A percentile compares a stretch with the other conserved stretches of the same genome.
Evolutionary conservation across 441 rosid genomes (phyloP).

Genomic region (Lagerstroemia fauriei): DNA sequence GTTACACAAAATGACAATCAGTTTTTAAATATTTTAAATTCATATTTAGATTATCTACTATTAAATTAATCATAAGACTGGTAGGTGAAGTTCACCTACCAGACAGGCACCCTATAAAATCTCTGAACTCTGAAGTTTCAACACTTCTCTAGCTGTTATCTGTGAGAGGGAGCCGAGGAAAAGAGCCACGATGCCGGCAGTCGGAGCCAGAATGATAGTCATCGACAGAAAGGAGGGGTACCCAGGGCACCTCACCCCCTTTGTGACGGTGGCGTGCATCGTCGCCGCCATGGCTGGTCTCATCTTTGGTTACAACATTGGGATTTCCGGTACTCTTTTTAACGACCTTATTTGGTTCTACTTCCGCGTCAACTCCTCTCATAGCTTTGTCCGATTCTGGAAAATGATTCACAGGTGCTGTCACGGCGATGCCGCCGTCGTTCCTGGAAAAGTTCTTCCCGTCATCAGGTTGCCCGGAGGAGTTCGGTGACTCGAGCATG

Average conservation of each 20-base stretch:
- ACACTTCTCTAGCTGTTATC: no score
- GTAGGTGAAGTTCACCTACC: no score
- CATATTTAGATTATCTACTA: no score
- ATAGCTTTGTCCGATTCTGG: neutral
- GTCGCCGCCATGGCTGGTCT: constrained; percentile 96
- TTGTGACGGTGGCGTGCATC: constrained; percentile 67
- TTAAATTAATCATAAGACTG: no score
- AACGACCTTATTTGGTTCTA: no score
- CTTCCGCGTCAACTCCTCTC: no score
- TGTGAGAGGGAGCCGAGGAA: neutral
- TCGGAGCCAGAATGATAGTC: constrained; percentile 59
- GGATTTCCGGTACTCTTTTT: constrained; percentile 69
- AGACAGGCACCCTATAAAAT: no score
- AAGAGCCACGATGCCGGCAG: constrained; percentile 58
- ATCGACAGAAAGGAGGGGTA: constrained; percentile 53
- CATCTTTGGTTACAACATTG: constrained; percentile 91
- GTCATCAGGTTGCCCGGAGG: constrained; percentile 54
- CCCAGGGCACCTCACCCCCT: constrained; percentile 87
- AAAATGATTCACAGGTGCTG: constrained; percentile 58
- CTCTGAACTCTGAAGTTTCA: neutral
- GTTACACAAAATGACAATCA: no score
- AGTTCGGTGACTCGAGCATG: constrained; percentile 36
- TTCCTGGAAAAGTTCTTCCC: constrained; percentile 69
- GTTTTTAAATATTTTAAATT: no score
- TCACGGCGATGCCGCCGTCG: constrained; percentile 76